Base-by-base conservation (phyloP, 2,329 filamentous ascomycete species). In the Bipolaris sorokiniana region DNA sequence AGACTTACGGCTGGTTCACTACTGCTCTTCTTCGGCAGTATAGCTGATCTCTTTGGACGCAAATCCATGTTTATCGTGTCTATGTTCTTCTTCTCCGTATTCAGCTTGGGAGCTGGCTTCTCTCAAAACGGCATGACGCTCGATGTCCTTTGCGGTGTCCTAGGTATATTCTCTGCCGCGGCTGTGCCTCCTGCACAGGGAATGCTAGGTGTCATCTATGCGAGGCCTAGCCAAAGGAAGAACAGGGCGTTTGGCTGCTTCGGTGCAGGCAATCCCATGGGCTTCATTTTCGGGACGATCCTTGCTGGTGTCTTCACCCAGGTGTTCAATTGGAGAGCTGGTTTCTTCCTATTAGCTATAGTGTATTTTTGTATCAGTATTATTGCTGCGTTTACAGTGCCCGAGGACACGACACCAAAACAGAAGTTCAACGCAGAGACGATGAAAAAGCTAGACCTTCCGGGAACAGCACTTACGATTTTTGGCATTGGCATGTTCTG, bases 11-110 rank as follows among this genome's bases (percentile, higher is more conserved):
- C 84, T 34, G 87, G 87, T 6, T 82, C 87, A 0, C 86, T 90
- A 64, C 81, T 90, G 60, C 80, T 90, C 7, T 84, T 87, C 64
- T 88, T 90, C 57, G 88, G 87, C 37, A 85, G 84, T 63, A 76
- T 89, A 6, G 86, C 87, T 1, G 88, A 90, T 67, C 77, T 89
- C 42, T 85, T 90, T 46, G 88, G 87, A n/a, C 81, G 87, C 33
- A 86, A 86, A 63, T 63, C 76, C 0, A 80, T 89, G 69, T 86
- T 89, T 66, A 80, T 89, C 16, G 73, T 76, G 9, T 87, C 86
- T 44, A 82, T 89, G 77, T 81, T 80, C 15, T 79, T 84, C 18
- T 88, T 88, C 68, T 81, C 83, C 3, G 72, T 85, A 22, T 82
- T 86, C 58, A 77, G 82, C 2, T 74, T 90, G 34, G 79, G 83